phyloP scores from a whole-genome alignment of 2,329 filamentous ascomycete species.

The Colletotrichum musicola region DNA sequence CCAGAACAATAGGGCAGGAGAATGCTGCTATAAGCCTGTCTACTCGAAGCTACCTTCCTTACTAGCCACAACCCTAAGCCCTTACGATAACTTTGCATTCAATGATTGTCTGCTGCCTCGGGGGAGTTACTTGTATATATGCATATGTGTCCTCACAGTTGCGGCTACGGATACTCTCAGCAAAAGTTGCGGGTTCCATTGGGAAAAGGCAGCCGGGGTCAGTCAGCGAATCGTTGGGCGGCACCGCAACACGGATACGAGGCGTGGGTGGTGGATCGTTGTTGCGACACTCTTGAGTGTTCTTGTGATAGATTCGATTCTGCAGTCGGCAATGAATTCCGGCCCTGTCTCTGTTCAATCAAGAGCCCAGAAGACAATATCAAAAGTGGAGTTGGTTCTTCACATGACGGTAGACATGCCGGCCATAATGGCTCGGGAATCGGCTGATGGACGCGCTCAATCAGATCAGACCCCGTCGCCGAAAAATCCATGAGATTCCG shows the following conservation, averaged over 20 bases:
- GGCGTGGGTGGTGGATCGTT: slow-evolving; percentile 23
- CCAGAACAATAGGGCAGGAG: too few species aligned
- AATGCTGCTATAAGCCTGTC: too few species aligned
- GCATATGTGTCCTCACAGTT: neutral
- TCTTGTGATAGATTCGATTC: slow-evolving; percentile 10
- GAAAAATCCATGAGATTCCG: slow-evolving; percentile 7
- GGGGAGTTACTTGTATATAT: too few species aligned
- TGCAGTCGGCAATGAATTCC: slow-evolving; percentile 16
- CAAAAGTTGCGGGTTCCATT: slow-evolving; percentile 5
- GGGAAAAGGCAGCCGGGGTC: neutral
- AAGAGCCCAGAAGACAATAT: slow-evolving; percentile 26
- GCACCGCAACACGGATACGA: slow-evolving; percentile 33
- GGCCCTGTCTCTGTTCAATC: slow-evolving; percentile 30
- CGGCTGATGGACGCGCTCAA: slow-evolving; percentile 28
- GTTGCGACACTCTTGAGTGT: slow-evolving; percentile 1
- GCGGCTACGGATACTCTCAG: neutral
- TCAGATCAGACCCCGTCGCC: slow-evolving; percentile 17
- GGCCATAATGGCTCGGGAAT: slow-evolving; percentile 31
- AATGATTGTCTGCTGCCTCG: too few species aligned
- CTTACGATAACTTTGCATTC: too few species aligned
- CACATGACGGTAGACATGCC: slow-evolving; percentile 34
- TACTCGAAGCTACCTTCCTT: too few species aligned
- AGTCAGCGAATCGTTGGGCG: slow-evolving; percentile 23
- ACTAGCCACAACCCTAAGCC: too few species aligned
- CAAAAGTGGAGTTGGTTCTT: slow-evolving; percentile 37